phyloP scores from a whole-genome alignment of 1,139 yeast genomes.

The Magnusiomyces sp. region DNA sequence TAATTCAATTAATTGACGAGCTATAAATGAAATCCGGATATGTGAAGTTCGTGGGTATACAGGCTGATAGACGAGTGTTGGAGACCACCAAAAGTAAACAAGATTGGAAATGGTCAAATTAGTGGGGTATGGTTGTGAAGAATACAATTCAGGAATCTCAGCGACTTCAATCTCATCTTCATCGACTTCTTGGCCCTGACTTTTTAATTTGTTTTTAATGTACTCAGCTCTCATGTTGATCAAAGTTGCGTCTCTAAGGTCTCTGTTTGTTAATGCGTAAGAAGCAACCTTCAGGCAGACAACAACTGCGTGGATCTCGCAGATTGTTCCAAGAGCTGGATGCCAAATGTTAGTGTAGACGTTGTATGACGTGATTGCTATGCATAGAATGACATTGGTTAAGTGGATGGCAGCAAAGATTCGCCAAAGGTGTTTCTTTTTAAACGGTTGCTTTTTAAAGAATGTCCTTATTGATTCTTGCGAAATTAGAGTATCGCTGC shows the following conservation, averaged over 20 bases:
- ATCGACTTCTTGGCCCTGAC: background rate
- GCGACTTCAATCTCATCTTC: background rate
- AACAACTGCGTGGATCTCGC: constrained; percentile 36
- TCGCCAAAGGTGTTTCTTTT: constrained; percentile 27
- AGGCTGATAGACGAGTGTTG: constrained; percentile 41
- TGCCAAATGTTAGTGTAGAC: constrained; percentile 33
- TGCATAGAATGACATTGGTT: constrained; percentile 27
- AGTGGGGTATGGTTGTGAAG: constrained; percentile 31
- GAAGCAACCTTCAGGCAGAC: constrained; percentile 36
- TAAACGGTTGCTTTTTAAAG: too few relatives aligned
- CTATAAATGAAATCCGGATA: constrained; percentile 29
- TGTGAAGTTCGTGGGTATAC: constrained; percentile 34
- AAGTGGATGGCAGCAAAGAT: constrained; percentile 30
- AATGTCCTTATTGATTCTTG: too few relatives aligned
- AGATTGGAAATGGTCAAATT: constrained; percentile 33
- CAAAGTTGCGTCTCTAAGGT: constrained; percentile 32
- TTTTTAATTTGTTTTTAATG: too few relatives aligned
- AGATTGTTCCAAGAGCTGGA: constrained; percentile 38
- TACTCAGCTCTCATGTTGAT: constrained; percentile 17
- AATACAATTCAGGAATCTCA: constrained; percentile 31
- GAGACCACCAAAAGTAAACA: constrained; percentile 38
- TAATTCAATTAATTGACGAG: constrained; percentile 33
- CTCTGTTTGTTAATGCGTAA: constrained; percentile 39
- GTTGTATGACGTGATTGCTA: constrained; percentile 29
- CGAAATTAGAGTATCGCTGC: background rate